Conservation (phyloP, 2,329 filamentous ascomycete genomes). For the Reticulascus tulasneorum region DNA sequence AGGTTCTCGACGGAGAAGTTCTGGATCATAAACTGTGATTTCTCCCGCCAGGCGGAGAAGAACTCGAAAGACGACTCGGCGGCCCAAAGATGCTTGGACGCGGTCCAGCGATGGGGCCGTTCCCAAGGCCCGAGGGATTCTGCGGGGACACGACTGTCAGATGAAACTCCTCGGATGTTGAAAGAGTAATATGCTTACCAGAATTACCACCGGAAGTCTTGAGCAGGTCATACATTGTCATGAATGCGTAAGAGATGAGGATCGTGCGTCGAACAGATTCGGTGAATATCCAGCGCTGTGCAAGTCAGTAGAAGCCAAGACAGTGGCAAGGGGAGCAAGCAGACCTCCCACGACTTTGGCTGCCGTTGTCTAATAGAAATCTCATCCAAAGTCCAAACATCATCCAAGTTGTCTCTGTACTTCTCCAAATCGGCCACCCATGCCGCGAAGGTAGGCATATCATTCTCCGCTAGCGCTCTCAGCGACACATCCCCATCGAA, state of each 20-base stretch:
- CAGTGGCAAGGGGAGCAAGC: too few species aligned
- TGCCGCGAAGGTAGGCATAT: constrained; percentile 27
- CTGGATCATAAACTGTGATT: constrained; percentile 31
- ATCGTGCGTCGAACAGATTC: constrained; percentile 37
- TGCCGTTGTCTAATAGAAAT: constrained; percentile 23
- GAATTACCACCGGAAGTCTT: constrained; percentile 16
- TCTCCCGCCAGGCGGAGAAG: constrained; percentile 39
- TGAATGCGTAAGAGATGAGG: constrained; percentile 26
- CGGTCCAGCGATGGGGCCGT: constrained; percentile 26
- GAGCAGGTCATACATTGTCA: constrained; percentile 30
- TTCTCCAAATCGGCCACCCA: constrained; percentile 33
- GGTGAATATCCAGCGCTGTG: constrained; percentile 41
- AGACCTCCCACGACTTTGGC: constrained; percentile 40
- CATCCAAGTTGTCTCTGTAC: constrained; percentile 30
- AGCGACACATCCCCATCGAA: constrained; percentile 40
- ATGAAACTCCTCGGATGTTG: neutral
- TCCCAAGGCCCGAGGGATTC: constrained; percentile 16
- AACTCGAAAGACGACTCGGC: constrained; percentile 36
- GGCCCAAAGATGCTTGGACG: constrained; percentile 40
- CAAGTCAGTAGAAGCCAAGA: too few species aligned
- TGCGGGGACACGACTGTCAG: neutral
- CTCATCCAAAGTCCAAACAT: constrained; percentile 17
- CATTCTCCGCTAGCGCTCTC: constrained; percentile 35
- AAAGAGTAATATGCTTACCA: constrained; percentile 11
- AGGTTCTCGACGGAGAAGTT: constrained; percentile 31